phyloP scores from a whole-genome alignment of 225 moss, liverwort and hornwort genomes.

The Physcomitrellopsis africana region DNA sequence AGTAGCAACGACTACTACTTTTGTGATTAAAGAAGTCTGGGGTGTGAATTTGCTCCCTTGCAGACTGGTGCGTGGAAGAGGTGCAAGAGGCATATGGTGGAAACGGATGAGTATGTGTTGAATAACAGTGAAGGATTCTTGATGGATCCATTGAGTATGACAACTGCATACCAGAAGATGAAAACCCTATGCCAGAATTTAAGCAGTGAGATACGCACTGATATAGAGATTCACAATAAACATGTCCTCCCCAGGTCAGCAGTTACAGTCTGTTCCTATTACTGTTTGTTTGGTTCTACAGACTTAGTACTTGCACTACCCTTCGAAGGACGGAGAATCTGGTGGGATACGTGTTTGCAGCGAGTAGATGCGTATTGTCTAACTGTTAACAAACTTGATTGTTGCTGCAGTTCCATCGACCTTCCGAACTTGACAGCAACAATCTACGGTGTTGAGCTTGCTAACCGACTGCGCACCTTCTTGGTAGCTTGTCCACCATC shows the following conservation, averaged over 20 bases:
- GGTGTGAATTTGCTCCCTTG: constrained; percentile 9
- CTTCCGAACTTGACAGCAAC: constrained; percentile 62
- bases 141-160: constrained; percentile 93
- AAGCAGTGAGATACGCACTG: constrained; percentile 81
- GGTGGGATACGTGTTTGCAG: too few relatives aligned
- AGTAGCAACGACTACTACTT: too few relatives aligned
- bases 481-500: constrained; percentile 63
- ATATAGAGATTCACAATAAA: constrained; percentile 92
- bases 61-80: constrained; percentile 92
- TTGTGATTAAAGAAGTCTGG: too few relatives aligned
- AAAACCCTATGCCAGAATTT: constrained; percentile 76
- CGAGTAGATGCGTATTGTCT: too few relatives aligned
- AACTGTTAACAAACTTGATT: background rate
- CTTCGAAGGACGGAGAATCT: too few relatives aligned
- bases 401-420: constrained; percentile 55
- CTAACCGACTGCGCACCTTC: constrained; percentile 52
- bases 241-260: constrained; percentile 93
- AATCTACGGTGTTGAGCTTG: constrained; percentile 55
- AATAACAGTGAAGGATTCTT: constrained; percentile 83
- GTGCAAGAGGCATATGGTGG: constrained; percentile 92
- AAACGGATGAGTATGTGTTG: constrained; percentile 86
- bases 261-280: background rate
- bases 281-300: background rate
- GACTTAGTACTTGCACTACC: too few relatives aligned
- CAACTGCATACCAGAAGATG: constrained; percentile 93